Conservation (phyloP, 108 stramenopile species). For the Pseudonitzschia pungens region DNA sequence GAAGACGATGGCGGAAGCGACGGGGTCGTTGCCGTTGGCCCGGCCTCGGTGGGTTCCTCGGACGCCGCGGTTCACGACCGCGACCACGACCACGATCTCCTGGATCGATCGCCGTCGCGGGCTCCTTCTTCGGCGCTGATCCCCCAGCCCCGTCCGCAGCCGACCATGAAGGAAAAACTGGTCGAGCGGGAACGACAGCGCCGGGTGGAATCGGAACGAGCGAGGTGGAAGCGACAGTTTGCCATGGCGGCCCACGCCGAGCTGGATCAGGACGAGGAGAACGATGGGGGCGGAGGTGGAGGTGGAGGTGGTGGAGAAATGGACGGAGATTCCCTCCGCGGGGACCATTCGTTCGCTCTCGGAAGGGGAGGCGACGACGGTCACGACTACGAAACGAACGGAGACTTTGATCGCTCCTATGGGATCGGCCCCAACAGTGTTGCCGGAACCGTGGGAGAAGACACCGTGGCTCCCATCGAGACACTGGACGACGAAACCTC, state of each 20-base stretch:
- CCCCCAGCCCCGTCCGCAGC: conserved; percentile 45
- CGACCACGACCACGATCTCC: background rate
- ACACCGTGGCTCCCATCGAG: conserved; percentile 43
- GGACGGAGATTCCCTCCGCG: too few relatives aligned
- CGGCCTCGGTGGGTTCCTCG: background rate
- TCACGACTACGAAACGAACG: conserved; percentile 23
- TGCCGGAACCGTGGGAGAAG: conserved; percentile 51
- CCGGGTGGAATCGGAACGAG: conserved; percentile 69
- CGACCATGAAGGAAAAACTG: conserved; percentile 70
- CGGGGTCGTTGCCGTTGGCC: too few relatives aligned
- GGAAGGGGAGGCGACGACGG: background rate
- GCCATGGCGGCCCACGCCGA: conserved; percentile 44
- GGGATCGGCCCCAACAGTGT: conserved; percentile 20
- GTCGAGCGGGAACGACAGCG: conserved; percentile 76
- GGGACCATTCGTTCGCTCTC: too few relatives aligned
- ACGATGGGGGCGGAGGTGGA: background rate
- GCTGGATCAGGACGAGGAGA: conserved; percentile 15
- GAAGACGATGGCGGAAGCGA: conserved; percentile 10
- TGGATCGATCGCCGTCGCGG: too few relatives aligned
- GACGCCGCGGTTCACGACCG: background rate
- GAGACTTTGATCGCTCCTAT: background rate
- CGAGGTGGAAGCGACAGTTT: conserved; percentile 70
- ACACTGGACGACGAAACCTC: conserved; percentile 20
- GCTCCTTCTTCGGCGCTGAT: too few relatives aligned
- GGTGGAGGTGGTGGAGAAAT: background rate